These are phyloP conservation scores for Coniosporium apollinis DNA, from an alignment of 495 filamentous ascomycete species.

Conservation along the genomic window DNA sequence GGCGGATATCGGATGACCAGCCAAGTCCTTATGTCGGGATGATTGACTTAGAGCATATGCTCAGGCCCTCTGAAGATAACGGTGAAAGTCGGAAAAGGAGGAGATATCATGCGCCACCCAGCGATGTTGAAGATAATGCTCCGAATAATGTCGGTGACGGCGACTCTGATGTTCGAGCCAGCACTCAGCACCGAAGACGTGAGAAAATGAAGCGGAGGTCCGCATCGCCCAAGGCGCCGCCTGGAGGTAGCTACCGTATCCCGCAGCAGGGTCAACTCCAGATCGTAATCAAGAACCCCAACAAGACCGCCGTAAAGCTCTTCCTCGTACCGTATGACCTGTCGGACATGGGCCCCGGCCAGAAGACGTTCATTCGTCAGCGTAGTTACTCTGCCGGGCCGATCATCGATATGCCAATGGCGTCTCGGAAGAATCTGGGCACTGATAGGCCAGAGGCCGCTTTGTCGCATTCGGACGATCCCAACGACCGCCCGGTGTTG, in stretches of 20 bases:
- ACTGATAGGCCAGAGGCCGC: conserved; percentile 25
- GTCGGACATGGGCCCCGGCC: conserved; percentile 84
- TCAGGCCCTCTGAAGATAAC: conserved; percentile 31
- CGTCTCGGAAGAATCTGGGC: conserved; percentile 30
- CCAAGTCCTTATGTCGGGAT: conserved; percentile 93
- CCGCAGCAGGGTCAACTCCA: conserved; percentile 91
- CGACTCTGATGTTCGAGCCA: conserved; percentile 5
- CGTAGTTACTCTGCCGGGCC: conserved; percentile 83
- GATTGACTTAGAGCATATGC: conserved; percentile 74
- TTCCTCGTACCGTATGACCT: conserved; percentile 94
- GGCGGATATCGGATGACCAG: conserved; percentile 53
- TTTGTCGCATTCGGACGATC: conserved; percentile 28
- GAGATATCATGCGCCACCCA: conserved; percentile 22
- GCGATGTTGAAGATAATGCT: conserved; percentile 3
- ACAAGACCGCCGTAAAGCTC: conserved; percentile 90
- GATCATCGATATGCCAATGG: conserved; percentile 50
- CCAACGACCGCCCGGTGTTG: conserved; percentile 57
- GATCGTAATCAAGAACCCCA: conserved; percentile 91
- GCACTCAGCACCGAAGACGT: conserved; percentile 29
- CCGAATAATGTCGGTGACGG: neutral
- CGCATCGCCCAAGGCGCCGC: conserved; percentile 55
- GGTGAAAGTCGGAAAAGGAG: conserved; percentile 29
- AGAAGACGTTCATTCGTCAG: conserved; percentile 93
- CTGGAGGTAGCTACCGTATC: conserved; percentile 83
- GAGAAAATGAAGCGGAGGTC: conserved; percentile 36